A percentile compares a stretch with the other conserved stretches of the same genome.
These are phyloP conservation scores for Microbotryum intermedium DNA, from an alignment of 1,284 basidiomycete species.

Conservation along the genomic window DNA sequence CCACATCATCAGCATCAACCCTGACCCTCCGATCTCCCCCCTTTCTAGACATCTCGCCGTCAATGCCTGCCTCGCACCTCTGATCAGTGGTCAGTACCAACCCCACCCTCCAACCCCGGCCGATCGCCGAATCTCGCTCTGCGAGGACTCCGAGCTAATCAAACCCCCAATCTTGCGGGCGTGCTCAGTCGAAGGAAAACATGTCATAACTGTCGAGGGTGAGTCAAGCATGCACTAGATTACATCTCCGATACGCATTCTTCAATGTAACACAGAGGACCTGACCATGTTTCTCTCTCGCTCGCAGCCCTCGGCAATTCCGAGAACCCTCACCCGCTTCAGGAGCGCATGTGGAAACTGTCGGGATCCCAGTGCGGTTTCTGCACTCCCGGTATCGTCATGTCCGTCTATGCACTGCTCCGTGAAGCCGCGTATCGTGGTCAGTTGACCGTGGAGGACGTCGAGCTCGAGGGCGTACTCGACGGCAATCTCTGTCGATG, in stretches of 20 bases:
- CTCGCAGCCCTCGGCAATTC: conserved; percentile 35
- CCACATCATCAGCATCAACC: not conserved
- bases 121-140: not conserved
- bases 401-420: conserved; percentile 40
- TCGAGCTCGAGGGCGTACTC: conserved; percentile 38
- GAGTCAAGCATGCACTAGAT: too few relatives aligned
- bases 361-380: conserved; percentile 40
- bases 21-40: not conserved
- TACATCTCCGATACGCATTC: too few relatives aligned
- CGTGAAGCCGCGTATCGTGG: conserved; percentile 32
- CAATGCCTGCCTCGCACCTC: conserved; percentile 41
- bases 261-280: too few relatives aligned
- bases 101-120: not conserved
- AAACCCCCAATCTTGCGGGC: not conserved
- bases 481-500: conserved; percentile 41
- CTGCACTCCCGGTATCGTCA: conserved; percentile 36
- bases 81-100: conserved; percentile 10
- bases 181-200: conserved; percentile 37
- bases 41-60: conserved; percentile 37
- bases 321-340: conserved; percentile 39
- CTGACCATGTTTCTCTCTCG: not conserved
- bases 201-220: conserved; percentile 39
- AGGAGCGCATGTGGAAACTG: conserved; percentile 38
- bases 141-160: conserved; percentile 14
- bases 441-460: conserved; percentile 34